Conservation (phyloP, 805 yeast species). For the Cyberlindnera veronae region DNA sequence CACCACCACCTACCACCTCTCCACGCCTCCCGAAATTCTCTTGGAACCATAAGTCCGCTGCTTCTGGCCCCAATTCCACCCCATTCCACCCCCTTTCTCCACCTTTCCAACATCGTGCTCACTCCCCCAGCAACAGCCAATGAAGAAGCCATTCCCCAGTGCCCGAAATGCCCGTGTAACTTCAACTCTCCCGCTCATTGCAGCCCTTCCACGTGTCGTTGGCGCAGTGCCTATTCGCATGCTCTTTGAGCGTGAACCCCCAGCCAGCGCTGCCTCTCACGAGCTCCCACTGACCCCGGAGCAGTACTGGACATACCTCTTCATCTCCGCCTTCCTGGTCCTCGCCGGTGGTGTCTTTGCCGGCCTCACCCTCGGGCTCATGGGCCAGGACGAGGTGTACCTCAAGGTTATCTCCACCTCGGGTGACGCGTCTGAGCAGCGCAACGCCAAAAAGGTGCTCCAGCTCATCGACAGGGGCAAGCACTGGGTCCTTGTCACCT, state of each 20-base stretch:
- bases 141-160: constrained; percentile 10
- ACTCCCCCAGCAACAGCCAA: neutral
- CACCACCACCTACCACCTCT: neutral
- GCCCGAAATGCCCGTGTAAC: constrained; percentile 9
- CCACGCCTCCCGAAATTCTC: no score
- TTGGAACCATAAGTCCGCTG: neutral
- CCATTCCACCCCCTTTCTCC: neutral
- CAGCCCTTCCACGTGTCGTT: constrained; percentile 13
- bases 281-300: constrained; percentile 15
- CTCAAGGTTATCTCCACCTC: constrained; percentile 83
- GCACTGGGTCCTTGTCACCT: constrained; percentile 94
- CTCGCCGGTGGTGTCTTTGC: constrained; percentile 88
- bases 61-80: neutral
- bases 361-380: constrained; percentile 87
- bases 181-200: constrained; percentile 8
- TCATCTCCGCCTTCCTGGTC: constrained; percentile 57
- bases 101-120: neutral
- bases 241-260: constrained; percentile 7
- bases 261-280: neutral
- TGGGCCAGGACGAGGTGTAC: constrained; percentile 98
- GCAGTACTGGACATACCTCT: constrained; percentile 27
- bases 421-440: constrained; percentile 72
- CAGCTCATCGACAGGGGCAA: constrained; percentile 74
- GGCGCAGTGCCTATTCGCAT: constrained; percentile 13
- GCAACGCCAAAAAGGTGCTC: constrained; percentile 69